Base-by-base conservation (phyloP, 805 yeast genomes). In the Cyberlindnera meyerae region DNA sequence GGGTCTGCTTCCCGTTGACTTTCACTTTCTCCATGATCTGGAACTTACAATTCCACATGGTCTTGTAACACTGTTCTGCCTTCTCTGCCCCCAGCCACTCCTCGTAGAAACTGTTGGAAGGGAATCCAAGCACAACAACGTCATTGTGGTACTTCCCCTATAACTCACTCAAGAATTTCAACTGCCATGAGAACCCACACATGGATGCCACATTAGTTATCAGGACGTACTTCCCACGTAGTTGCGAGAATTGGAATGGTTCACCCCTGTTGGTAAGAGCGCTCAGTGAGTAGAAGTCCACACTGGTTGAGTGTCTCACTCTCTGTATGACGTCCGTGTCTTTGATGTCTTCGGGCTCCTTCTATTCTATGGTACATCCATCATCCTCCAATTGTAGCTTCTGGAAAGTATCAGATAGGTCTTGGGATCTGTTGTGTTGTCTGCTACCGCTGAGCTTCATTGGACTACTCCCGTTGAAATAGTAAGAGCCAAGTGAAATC, bases 131-230 rank as follows among this genome's bases (percentile, higher is more conserved):
- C 18, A 88, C 70, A 31, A 65, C 77, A 14, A 88, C 86, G 90
- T 47, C 72, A 31, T 70, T 75, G 36, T 71, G 62, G 62, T 81
- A 83, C 56, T 78, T 77, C 41, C 75, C 62, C 62, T 84, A 77
- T 11, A 88, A 61, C 28, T 61, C 64, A 62, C 89, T 88, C 27
- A 88, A 63, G 37, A 80, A 90, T 39, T 68, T 65, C 57, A 82
- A 83, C 59, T 87, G 95, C 40, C 83, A 79, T 4, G 90, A 77
- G 63, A 78, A 78, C 4, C 79, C 79, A 59, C 94, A 86, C 61
- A 84, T 80, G 44, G 94, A 80, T 6, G 96, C 96, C 6, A 86
- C 89, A 60, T 89, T 88, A 34, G 86, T 95, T 35, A 89, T 69
- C 28, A 88, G 59, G 2, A 88, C 90, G 18, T 80, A 89, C 61